Evolutionary conservation across 2,329 filamentous ascomycete species (phyloP).

Genomic region (Shiraia sp.): DNA sequence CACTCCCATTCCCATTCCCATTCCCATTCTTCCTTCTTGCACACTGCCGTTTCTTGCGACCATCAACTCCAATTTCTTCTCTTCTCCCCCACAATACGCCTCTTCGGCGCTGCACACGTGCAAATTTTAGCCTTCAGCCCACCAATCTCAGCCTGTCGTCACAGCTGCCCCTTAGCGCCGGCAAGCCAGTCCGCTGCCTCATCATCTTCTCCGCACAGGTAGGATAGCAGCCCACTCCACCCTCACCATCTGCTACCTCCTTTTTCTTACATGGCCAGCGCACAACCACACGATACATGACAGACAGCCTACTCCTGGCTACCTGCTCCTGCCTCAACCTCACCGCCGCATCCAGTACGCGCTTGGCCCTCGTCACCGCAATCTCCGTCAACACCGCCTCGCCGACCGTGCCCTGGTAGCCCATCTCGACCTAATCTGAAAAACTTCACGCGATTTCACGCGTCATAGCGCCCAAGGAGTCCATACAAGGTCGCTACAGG

Average conservation of each 20-base stretch:
- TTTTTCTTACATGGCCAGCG: conserved; percentile 21
- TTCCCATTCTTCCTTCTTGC: neutral
- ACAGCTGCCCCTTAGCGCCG: conserved; percentile 37
- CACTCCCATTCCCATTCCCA: neutral
- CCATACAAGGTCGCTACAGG: conserved; percentile 34
- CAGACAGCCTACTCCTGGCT: conserved; percentile 20
- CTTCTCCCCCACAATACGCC: neutral
- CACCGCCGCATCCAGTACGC: conserved; percentile 9
- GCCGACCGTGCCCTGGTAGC: conserved; percentile 30
- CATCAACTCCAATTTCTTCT: too few species aligned
- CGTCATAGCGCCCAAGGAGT: conserved; percentile 40
- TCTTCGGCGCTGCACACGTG: too few species aligned
- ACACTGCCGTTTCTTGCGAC: too few species aligned
- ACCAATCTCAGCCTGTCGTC: conserved; percentile 24
- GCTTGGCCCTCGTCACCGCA: conserved; percentile 38
- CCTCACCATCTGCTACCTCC: conserved; percentile 24
- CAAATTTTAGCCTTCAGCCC: conserved; percentile 11
- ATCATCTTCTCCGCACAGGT: conserved; percentile 31
- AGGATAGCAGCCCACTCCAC: conserved; percentile 31
- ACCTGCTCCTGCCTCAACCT: conserved; percentile 20
- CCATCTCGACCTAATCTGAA: conserved; percentile 23
- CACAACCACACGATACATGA: conserved; percentile 18
- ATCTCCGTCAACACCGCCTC: conserved; percentile 31
- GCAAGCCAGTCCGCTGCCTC: conserved; percentile 40
- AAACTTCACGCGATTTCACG: conserved; percentile 46